phyloP scores from a whole-genome alignment of 2,329 filamentous ascomycete species.

The Aspergillus candidus region DNA sequence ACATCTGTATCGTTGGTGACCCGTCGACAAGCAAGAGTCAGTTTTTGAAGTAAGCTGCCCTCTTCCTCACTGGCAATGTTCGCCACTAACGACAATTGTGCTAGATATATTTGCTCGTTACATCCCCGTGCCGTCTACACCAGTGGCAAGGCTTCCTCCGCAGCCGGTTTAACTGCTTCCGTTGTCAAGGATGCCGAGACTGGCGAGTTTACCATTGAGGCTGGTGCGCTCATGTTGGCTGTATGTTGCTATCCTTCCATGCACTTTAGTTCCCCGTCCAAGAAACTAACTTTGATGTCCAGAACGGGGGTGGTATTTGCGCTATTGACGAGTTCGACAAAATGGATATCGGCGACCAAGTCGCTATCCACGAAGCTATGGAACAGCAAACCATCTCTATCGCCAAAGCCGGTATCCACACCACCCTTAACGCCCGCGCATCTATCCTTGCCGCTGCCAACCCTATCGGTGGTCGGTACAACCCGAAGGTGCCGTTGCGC shows the following conservation, averaged over 20 bases:
- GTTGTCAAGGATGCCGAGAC: slow-evolving; percentile 98
- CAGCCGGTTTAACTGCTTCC: slow-evolving; percentile 91
- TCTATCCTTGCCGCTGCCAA: slow-evolving; percentile 95
- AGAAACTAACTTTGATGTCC: slow-evolving; percentile 5
- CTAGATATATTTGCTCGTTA: slow-evolving; percentile 82
- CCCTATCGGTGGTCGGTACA: slow-evolving; percentile 87
- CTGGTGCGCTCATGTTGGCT: slow-evolving; percentile 93
- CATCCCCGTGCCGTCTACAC: slow-evolving; percentile 97
- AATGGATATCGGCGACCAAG: slow-evolving; percentile 96
- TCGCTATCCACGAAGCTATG: slow-evolving; percentile 99
- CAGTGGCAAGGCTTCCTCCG: slow-evolving; percentile 93
- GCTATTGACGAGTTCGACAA: slow-evolving; percentile 99
- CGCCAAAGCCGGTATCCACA: slow-evolving; percentile 96
- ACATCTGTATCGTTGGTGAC: slow-evolving; percentile 96
- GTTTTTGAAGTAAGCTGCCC: slow-evolving; percentile 65
- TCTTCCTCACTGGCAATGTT: too few relatives aligned
- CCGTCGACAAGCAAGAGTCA: slow-evolving; percentile 97
- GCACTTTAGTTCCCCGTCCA: not conserved
- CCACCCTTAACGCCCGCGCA: slow-evolving; percentile 90
- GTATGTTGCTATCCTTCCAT: slow-evolving; percentile 29
- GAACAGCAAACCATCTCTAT: slow-evolving; percentile 99
- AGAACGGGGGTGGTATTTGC: slow-evolving; percentile 81
- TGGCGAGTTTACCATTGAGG: slow-evolving; percentile 97
- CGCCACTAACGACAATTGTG: not conserved
- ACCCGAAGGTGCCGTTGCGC: slow-evolving; percentile 87